Evolutionary conservation across 441 rosid genomes (phyloP), one percentile per base, ranked within the genome.

Genomic region (Pelargonium cotyledonis): DNA sequence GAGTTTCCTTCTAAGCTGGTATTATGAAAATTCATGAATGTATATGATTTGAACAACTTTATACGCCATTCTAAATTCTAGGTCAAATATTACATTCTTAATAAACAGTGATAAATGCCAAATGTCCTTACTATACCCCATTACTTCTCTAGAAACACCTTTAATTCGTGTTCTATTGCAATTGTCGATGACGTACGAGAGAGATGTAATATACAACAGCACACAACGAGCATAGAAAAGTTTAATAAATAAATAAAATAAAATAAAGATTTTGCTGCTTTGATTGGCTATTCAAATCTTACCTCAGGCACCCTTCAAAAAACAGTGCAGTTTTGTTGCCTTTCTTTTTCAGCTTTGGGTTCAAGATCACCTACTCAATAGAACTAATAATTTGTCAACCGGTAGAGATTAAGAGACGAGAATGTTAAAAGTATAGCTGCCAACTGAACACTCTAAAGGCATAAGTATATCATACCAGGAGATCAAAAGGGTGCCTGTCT

Each of bases 251-350:
- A n/a, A n/a, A n/a, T n/a, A n/a, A n/a, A n/a, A n/a, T n/a, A n/a
- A n/a, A n/a, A n/a, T n/a, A n/a, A 35, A 16, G 44, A 49, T 19
- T 11, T n/a, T 8, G 51, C 7, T 18, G 68, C 14, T 40, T 15
- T 18, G 55, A 68, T 19, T 40, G 43, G 29, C 12, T 8, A 31
- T 51, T 58, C 3, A 21, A 60, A 67, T 76, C 71, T 75, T 75
- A 89, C 92, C 92, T 87, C 41, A 93, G 66, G 73, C 98, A 93
- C 6, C 98, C 96, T 83, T 90, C 95, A 63, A 91, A 91, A 79
- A 86, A 93, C 1, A 85, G 74, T 43, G 97, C 91, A 21, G 85
- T 88, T 78, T 76, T 83, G 77, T 86, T 65, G 79, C 92, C 78
- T 63, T 72, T 88, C 87, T 78, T 80, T 64, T 72, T 79, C n/a